Evolutionary conservation across 768 basidiomycete species (phyloP).

Genomic region (Terana coerulea): DNA sequence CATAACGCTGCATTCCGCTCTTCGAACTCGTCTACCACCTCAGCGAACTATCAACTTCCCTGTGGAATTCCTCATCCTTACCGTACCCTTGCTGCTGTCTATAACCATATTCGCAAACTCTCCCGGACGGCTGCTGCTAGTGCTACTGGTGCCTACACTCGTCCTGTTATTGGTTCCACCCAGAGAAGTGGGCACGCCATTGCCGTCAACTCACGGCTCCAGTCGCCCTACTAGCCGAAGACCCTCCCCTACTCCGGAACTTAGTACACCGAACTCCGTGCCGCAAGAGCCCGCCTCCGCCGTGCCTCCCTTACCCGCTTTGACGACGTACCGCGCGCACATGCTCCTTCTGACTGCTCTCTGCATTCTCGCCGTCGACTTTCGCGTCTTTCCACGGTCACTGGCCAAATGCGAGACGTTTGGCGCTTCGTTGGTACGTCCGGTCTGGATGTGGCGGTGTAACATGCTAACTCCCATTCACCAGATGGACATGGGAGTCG

Average conservation of each 20-base stretch:
- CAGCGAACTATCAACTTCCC: constrained; percentile 36
- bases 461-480: background rate
- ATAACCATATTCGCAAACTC: constrained; percentile 71
- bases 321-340: constrained; percentile 87
- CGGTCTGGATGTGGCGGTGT: background rate
- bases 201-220: constrained; percentile 43
- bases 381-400: constrained; percentile 82
- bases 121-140: constrained; percentile 47
- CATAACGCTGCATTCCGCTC: constrained; percentile 62
- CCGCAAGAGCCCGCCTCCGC: background rate
- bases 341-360: constrained; percentile 94
- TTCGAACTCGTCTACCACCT: constrained; percentile 45
- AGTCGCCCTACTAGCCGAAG: constrained; percentile 14
- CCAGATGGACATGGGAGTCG: constrained; percentile 98
- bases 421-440: constrained; percentile 85
- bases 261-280: background rate
- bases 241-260: constrained; percentile 9
- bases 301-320: constrained; percentile 55
- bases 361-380: constrained; percentile 94
- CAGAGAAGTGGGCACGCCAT: constrained; percentile 40
- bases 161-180: constrained; percentile 43
- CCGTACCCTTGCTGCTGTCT: constrained; percentile 74
- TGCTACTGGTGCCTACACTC: constrained; percentile 43
- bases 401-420: constrained; percentile 93
- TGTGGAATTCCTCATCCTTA: constrained; percentile 62